phyloP scores from a whole-genome alignment of 108 stramenopile species.

The Skeletonema menzelii region DNA sequence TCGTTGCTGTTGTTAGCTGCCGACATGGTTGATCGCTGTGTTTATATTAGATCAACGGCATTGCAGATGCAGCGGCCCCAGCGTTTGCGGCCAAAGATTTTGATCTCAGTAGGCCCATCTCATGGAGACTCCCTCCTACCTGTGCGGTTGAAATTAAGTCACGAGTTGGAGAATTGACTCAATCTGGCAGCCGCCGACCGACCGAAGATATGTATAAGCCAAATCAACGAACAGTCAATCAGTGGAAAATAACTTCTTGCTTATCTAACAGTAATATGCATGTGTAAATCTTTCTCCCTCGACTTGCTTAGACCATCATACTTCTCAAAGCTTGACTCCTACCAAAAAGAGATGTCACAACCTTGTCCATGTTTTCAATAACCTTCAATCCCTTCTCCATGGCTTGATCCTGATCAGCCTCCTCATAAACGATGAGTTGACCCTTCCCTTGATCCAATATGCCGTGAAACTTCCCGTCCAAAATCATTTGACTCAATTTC shows the following conservation, averaged over 20 bases:
- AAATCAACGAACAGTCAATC: background rate
- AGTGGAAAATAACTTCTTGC: background rate
- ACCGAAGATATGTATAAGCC: no score
- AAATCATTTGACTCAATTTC: conserved; percentile 99
- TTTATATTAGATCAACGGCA: background rate
- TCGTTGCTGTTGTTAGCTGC: conserved; percentile 84
- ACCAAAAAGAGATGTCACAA: conserved; percentile 83
- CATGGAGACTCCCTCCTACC: background rate
- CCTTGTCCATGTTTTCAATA: conserved; percentile 90
- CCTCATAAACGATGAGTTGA: conserved; percentile 87
- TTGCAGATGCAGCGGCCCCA: conserved; percentile 1
- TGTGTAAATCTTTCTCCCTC: background rate
- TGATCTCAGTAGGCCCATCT: background rate
- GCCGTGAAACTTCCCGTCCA: conserved; percentile 96
- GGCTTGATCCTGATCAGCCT: conserved; percentile 73
- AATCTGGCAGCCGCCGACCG: no score
- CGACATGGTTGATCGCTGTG: conserved; percentile 42
- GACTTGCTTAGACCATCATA: conserved; percentile 69
- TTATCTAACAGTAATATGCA: background rate
- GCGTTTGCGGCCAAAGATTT: background rate
- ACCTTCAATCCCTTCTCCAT: conserved; percentile 93
- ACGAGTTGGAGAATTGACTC: no score
- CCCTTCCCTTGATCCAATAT: conserved; percentile 99
- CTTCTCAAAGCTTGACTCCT: conserved; percentile 76
- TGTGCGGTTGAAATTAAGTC: no score